phyloP scores from a whole-genome alignment of 2,329 filamentous ascomycete species.

The Apiospora sp. region DNA sequence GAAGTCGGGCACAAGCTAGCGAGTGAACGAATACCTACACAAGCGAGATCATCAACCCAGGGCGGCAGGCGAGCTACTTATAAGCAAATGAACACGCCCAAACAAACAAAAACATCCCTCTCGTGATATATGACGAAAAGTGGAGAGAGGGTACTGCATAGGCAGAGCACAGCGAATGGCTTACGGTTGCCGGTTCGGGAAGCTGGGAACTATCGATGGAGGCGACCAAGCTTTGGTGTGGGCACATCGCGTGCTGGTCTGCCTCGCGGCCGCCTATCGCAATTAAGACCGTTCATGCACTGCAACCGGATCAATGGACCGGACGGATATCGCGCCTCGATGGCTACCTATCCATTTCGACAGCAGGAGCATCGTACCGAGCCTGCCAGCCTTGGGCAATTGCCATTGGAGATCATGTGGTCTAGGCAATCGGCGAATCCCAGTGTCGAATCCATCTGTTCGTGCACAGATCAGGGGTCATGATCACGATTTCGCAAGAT shows the following conservation, averaged over 20 bases:
- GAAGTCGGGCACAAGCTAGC: background rate
- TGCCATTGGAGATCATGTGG: background rate
- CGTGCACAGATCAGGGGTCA: background rate
- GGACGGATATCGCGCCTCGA: conserved; percentile 9
- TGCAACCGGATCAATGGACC: conserved; percentile 6
- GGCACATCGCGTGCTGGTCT: conserved; percentile 6
- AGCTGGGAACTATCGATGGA: conserved; percentile 2
- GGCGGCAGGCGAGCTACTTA: background rate
- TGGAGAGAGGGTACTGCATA: background rate
- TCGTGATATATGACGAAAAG: background rate
- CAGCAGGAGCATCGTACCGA: background rate
- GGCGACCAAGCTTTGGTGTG: conserved; percentile 15
- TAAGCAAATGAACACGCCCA: background rate
- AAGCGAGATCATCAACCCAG: background rate
- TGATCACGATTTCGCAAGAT: background rate
- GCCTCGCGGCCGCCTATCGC: background rate
- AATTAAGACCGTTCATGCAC: conserved; percentile 19
- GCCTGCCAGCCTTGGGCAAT: background rate
- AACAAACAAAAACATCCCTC: background rate
- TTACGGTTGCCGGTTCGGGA: conserved; percentile 6
- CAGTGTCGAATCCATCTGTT: background rate
- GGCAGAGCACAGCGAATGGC: background rate
- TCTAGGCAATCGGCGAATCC: background rate
- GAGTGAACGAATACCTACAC: background rate
- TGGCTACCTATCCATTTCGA: background rate